phyloP scores from a whole-genome alignment of 2,329 filamentous ascomycete species.

The Penicillium polonicum region DNA sequence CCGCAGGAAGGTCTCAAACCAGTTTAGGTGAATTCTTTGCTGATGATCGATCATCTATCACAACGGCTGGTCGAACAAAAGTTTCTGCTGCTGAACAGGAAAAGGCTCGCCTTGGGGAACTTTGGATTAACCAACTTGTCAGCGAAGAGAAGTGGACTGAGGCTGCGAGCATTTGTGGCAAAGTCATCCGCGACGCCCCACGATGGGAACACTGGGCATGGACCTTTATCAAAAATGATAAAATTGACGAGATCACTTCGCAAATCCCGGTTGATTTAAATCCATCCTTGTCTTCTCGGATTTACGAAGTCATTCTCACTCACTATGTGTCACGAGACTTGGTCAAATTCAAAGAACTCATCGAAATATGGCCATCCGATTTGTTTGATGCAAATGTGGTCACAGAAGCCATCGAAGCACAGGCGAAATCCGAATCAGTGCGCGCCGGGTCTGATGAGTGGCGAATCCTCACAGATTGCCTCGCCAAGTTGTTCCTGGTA shows the following conservation, averaged over 20 bases:
- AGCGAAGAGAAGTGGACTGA: slow-evolving; percentile 69
- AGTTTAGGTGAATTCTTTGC: slow-evolving; percentile 67
- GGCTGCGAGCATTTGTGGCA: slow-evolving; percentile 78
- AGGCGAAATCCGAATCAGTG: slow-evolving; percentile 73
- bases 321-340: slow-evolving; percentile 84
- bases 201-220: slow-evolving; percentile 96
- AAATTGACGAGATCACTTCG: slow-evolving; percentile 84
- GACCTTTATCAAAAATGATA: slow-evolving; percentile 81
- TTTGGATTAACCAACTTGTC: slow-evolving; percentile 88
- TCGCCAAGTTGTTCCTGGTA: slow-evolving; percentile 81
- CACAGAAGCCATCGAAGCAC: slow-evolving; percentile 75
- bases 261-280: slow-evolving; percentile 77
- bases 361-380: slow-evolving; percentile 81
- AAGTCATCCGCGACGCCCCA: slow-evolving; percentile 73
- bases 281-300: slow-evolving; percentile 73
- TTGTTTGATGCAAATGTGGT: slow-evolving; percentile 78
- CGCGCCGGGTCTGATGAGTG: slow-evolving; percentile 80
- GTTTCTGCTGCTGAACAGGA: slow-evolving; percentile 76
- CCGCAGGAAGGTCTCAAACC: slow-evolving; percentile 37
- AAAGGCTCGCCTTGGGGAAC: slow-evolving; percentile 84
- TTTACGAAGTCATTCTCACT: slow-evolving; percentile 85
- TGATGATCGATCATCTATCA: slow-evolving; percentile 66
- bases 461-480: slow-evolving; percentile 80
- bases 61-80: slow-evolving; percentile 57
- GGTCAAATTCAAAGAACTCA: slow-evolving; percentile 69